Evolutionary conservation across 805 yeast species (phyloP).

Genomic region (Barnettozyma botsteinii): DNA sequence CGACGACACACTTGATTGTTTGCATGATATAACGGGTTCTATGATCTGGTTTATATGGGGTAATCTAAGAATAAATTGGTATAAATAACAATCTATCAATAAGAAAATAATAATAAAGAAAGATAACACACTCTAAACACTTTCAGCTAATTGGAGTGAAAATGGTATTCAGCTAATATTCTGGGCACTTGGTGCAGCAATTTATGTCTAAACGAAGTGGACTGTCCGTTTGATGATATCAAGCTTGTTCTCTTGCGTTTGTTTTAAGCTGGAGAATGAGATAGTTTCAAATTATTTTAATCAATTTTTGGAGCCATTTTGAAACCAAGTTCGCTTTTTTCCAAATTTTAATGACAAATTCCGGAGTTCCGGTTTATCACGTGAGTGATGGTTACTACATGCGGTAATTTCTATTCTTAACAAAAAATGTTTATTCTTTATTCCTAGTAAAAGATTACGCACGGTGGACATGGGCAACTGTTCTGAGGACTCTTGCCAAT

Average conservation of each 20-base stretch:
- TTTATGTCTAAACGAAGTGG: too few species aligned
- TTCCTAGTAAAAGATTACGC: background rate
- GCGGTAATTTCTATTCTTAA: too few species aligned
- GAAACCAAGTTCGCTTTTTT: background rate
- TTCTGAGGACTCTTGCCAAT: slow-evolving; percentile 22
- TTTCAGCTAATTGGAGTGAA: background rate
- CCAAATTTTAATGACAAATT: background rate
- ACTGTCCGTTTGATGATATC: background rate
- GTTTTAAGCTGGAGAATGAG: background rate
- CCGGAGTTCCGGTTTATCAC: background rate
- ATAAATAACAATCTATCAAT: background rate
- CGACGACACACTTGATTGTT: slow-evolving; percentile 89
- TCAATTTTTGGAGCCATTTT: background rate
- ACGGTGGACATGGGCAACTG: slow-evolving; percentile 5
- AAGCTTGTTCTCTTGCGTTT: background rate
- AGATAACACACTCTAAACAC: background rate
- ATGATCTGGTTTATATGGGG: background rate
- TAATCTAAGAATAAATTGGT: too few species aligned
- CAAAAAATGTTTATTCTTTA: too few species aligned
- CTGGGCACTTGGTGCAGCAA: too few species aligned
- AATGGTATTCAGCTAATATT: too few species aligned
- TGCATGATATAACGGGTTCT: slow-evolving; percentile 30
- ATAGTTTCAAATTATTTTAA: background rate
- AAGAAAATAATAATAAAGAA: background rate
- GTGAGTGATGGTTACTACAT: background rate